Evolutionary conservation across 1,284 basidiomycete genomes (phyloP), one percentile per base, ranked within the genome.

Genomic region (Ceratobasidium sp.): DNA sequence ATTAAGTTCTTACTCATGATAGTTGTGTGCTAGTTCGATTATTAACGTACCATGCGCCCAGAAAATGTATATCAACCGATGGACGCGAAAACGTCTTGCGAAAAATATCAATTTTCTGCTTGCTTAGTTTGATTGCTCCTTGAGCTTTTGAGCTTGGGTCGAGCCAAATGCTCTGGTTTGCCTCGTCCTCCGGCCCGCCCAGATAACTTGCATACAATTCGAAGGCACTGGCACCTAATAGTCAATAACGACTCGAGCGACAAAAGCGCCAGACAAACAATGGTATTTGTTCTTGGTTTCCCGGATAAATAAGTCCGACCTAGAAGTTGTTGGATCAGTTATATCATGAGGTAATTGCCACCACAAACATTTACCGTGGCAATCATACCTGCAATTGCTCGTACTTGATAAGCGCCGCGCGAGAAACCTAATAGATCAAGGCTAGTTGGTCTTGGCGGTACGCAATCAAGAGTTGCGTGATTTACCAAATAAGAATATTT

Each of bases 331-430:
- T 20, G 40, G 2, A 63, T 63, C 12, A 63, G 60, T 15, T 49
- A n/a, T 55, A 26, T 23, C 46, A 40, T 5, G 23, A 15, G 28
- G 5, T 49, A n/a, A 23, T 60, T 60, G 55, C 81, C n/a, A n/a
- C n/a, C 13, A 46, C 13, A 13, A 46, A 46, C 44, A 13, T 6
- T 4, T 78, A 87, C 87, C 78, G 82, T 84, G 3, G 85, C 79
- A 68, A 88, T 86, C 87, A 88, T 88, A 0, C 80, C 87, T 0
- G 88, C 86, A 1, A 88, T 80, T 2, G 82, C 83, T 6, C 88
- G 85, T 10, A 85, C 87, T 83, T 88, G 87, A 80, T 87, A 88
- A 40, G 87, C 87, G n/a, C 87, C 88, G 40, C 87, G 84, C 66
- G 87, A 88, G 78, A 88, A 89, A 12, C 88, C 88, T 88, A 58